Base-by-base conservation (phyloP, 768 basidiomycete genomes). In the Mycena amicta region DNA sequence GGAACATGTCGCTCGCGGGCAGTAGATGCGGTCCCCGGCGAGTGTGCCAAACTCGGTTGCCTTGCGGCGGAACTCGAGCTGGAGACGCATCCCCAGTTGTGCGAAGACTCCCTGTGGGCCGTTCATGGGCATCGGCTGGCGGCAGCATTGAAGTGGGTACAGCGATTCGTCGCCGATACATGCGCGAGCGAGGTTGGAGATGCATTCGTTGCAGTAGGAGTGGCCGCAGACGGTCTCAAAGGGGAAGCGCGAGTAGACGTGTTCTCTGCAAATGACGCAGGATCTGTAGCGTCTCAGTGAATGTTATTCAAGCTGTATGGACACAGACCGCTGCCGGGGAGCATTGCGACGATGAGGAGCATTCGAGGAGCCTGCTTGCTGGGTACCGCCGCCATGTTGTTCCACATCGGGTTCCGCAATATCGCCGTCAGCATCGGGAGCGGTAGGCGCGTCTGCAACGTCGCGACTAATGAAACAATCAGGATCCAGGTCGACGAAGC, bases 91-190 rank as follows among this genome's bases (percentile, higher is more conserved):
- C 5, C 31, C 27, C 8, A 40, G 59, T 46, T 2, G 46, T 0
- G 0, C 60, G 12, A 82, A 68, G 47, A 77, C 73, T 5, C 54
- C 66, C 8, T 60, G 56, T 16, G 79, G 43, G 0, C 46, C 53
- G 15, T 41, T 50, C 23, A 70, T 51, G 1, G 75, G 69, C 39
- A 84, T 71, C 0, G 67, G 66, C 30, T 72, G 62, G 27, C 74
- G 66, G 66, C 83, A 86, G 64, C 83, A 86, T 31, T 79, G 75
- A 8, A 83, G 72, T 0, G 85, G 84, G 55, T 77, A 77, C 3
- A 85, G 74, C 0, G 78, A 72, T 59, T 86, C 85, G 60, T 86
- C 84, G 3, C 69, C 71, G 12, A 74, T 73, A 22, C 78, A 76
- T 0, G 76, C 56, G 46, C 75, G 65, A 18, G 80, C 77, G 30